Conservation (phyloP, 768 basidiomycete genomes). For the Coprinellus micaceus region DNA sequence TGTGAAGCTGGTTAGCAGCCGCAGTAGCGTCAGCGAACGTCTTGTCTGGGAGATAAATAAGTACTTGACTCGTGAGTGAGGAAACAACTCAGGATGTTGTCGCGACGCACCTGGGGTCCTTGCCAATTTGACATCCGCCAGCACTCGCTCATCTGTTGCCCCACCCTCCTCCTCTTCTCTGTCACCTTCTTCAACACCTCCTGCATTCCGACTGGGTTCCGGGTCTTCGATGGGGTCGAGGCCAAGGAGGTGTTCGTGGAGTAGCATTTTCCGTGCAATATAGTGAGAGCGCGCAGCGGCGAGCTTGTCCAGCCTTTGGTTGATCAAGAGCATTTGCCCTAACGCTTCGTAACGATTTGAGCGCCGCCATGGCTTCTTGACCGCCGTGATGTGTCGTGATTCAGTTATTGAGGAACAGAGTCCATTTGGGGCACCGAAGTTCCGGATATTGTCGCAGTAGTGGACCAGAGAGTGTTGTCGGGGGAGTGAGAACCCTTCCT, state of each 20-base stretch:
- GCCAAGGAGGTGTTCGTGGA: neutral
- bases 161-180: neutral
- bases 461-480: constrained; percentile 23
- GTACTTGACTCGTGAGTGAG: neutral
- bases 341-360: constrained; percentile 29
- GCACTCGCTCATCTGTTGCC: neutral
- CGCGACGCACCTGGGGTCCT: neutral
- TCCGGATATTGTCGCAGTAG: constrained; percentile 14
- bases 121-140: neutral
- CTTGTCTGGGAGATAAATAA: neutral
- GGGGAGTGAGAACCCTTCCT: constrained; percentile 16
- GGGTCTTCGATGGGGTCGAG: neutral
- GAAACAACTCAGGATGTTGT: neutral
- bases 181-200: neutral
- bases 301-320: constrained; percentile 30
- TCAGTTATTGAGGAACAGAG: constrained; percentile 32
- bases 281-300: constrained; percentile 17
- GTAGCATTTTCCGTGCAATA: constrained; percentile 13
- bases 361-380: constrained; percentile 32
- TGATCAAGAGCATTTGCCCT: constrained; percentile 33
- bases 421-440: constrained; percentile 25
- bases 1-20: constrained; percentile 15
- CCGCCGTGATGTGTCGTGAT: constrained; percentile 28
- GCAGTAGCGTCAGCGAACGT: constrained; percentile 16
- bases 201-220: too few relatives aligned